phyloP scores from a whole-genome alignment of 2,329 filamentous ascomycete genomes.

The Hysterium pulicare region DNA sequence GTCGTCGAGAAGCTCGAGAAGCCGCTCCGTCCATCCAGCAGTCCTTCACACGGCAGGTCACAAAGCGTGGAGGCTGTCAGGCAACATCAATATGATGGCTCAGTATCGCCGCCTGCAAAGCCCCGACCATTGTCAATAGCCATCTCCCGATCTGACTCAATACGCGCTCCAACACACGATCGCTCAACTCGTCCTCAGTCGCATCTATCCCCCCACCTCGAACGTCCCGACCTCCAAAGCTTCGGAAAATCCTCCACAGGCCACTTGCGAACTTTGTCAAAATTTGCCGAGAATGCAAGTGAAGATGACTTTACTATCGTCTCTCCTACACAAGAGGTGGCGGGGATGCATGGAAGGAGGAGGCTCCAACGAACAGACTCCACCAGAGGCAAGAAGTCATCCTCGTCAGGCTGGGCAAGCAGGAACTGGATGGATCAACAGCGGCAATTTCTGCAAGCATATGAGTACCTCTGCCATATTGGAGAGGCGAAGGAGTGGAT shows the following conservation, averaged over 20 bases:
- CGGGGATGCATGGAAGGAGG: conserved; percentile 79
- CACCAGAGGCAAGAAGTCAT: conserved; percentile 51
- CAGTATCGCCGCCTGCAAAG: conserved; percentile 42
- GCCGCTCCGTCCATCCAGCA: not conserved
- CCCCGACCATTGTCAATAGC: conserved; percentile 42
- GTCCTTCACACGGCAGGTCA: not conserved
- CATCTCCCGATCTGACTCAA: conserved; percentile 36
- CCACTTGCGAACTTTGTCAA: conserved; percentile 82
- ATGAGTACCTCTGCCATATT: conserved; percentile 98
- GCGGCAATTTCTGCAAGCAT: conserved; percentile 90
- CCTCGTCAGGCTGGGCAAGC: conserved; percentile 63
- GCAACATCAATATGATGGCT: conserved; percentile 45
- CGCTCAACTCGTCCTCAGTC: conserved; percentile 26
- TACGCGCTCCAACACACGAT: conserved; percentile 34
- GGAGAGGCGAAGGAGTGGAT: conserved; percentile 99
- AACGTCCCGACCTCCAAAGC: conserved; percentile 64
- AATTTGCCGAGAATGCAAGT: conserved; percentile 70
- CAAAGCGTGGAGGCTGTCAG: not conserved
- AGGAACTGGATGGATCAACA: conserved; percentile 99
- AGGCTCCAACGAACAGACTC: conserved; percentile 70
- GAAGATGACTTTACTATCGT: conserved; percentile 79
- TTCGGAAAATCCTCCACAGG: conserved; percentile 86
- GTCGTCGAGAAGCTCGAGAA: conserved; percentile 21
- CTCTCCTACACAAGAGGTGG: conserved; percentile 77
- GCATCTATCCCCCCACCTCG: conserved; percentile 27